Evolutionary conservation across 2,329 filamentous ascomycete genomes (phyloP), one percentile per base, ranked within the genome.

Genomic region (Corinectria fuckeliana): DNA sequence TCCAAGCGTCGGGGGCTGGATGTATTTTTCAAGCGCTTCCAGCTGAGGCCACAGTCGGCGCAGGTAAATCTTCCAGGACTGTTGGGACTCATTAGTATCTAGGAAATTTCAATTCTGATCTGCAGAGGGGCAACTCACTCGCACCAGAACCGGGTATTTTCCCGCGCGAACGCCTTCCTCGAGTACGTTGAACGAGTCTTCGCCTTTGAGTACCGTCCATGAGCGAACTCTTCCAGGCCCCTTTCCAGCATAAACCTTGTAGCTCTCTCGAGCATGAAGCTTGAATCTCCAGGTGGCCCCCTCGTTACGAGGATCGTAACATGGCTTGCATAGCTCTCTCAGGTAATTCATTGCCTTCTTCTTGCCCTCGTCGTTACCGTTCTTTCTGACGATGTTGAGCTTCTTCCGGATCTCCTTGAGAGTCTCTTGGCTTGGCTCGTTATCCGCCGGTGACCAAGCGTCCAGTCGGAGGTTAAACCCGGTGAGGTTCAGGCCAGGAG

Each of bases 51-150:
- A 70, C 55, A 61, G 54, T 13, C 56, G 53, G 25, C 63, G 68
- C 20, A 69, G 30, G 47, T 58, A 59, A 61, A 70, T 60, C 49
- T 69, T 72, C 65, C 52, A 69, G 23, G 63, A 60, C 68, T 71
- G 16, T 67, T 26, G 57, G 45, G 8, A n/a, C n/a, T 18, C 13
- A 38, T 42, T 13, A 25, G 38, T 32, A 13, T 45, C n/a, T 4
- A 5, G 30, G 4, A 6, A 14, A 3, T 18, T 45, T 9, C 23
- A n/a, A 11, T 20, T 9, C 2, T 2, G 5, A 14, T 16, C 14
- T 10, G 6, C 2, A 5, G 34, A 30, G 38, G n/a, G 1, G 5
- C 2, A 3, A 58, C 66, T 65, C 36, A 70, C 68, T 66, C 68
- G 68, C 55, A 61, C 50, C 28, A 69, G 42, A 10, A 61, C 50